phyloP scores from a whole-genome alignment of 257 asterid species.

The Cruciata laevipes region DNA sequence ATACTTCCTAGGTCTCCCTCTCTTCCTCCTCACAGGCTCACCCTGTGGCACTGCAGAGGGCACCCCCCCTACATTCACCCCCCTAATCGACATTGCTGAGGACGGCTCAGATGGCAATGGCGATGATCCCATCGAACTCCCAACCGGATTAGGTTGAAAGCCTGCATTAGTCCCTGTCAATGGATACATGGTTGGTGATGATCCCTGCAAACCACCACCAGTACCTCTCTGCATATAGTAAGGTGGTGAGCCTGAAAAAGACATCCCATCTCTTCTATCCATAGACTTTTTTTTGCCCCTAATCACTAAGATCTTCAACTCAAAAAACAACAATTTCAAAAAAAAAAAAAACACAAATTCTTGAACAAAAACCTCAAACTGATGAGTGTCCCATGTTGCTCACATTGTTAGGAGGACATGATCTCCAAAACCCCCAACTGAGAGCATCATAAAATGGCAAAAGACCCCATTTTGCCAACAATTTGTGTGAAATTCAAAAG shows the following conservation, averaged over 20 bases:
- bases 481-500: background rate
- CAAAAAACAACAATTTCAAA: background rate
- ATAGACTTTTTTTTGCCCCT: slow-evolving; percentile 19
- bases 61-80: slow-evolving; percentile 40
- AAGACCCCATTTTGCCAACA: slow-evolving; percentile 3
- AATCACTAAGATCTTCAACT: slow-evolving; percentile 5
- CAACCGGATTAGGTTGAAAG: slow-evolving; percentile 28
- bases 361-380: slow-evolving; percentile 1
- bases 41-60: slow-evolving; percentile 40
- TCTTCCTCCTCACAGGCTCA: slow-evolving; percentile 63
- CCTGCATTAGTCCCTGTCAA: slow-evolving; percentile 40
- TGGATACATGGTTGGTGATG: slow-evolving; percentile 42
- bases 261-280: slow-evolving; percentile 46
- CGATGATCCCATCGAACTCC: slow-evolving; percentile 29
- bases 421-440: background rate
- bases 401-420: slow-evolving; percentile 9
- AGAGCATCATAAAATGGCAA: background rate
- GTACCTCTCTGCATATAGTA: slow-evolving; percentile 40
- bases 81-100: slow-evolving; percentile 44
- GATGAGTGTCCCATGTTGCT: slow-evolving; percentile 6
- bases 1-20: slow-evolving; percentile 82
- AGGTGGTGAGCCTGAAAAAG: slow-evolving; percentile 36
- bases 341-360: background rate
- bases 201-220: slow-evolving; percentile 33
- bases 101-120: slow-evolving; percentile 43